A percentile compares a stretch with the other conserved stretches of the same genome.
phyloP scores from a whole-genome alignment of 2,329 filamentous ascomycete species.

The Cadophora malorum region DNA sequence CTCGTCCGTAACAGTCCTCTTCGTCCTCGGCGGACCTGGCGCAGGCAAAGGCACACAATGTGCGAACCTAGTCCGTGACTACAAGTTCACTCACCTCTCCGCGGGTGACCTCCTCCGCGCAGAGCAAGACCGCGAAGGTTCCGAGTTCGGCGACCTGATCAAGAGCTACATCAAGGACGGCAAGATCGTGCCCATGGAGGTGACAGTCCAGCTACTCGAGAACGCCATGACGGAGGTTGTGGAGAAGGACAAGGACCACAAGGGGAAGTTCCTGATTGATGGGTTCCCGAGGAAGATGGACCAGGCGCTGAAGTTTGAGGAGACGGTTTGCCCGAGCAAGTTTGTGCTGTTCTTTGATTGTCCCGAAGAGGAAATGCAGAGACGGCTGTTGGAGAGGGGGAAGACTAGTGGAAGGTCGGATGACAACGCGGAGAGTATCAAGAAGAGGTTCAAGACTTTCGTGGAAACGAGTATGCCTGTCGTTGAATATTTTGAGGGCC shows the following conservation, averaged over 20 bases:
- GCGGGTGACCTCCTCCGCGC: conserved; percentile 93
- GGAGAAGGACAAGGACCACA: conserved; percentile 53
- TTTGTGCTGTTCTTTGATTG: conserved; percentile 96
- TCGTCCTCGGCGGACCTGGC: conserved; percentile 94
- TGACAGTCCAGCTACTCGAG: conserved; percentile 91
- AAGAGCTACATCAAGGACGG: conserved; percentile 92
- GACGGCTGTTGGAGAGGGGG: conserved; percentile 82
- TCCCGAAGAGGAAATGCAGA: conserved; percentile 86
- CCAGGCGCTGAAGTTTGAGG: conserved; percentile 93
- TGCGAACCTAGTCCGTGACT: conserved; percentile 82
- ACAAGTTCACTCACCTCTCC: conserved; percentile 90
- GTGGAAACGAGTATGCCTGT: conserved; percentile 98
- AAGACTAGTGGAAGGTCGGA: conserved; percentile 91
- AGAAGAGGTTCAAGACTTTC: conserved; percentile 95
- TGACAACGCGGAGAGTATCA: conserved; percentile 94
- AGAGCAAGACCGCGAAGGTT: conserved; percentile 86
- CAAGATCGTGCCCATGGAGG: conserved; percentile 97
- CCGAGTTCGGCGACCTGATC: conserved; percentile 92
- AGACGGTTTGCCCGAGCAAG: conserved; percentile 80
- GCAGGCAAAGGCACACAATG: conserved; percentile 98
- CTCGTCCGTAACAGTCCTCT: conserved; percentile 85
- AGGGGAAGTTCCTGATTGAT: conserved; percentile 76
- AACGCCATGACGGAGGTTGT: conserved; percentile 86
- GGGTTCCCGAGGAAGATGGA: conserved; percentile 97
- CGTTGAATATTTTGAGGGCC: conserved; percentile 79